Percentiles rank a stretch among this genome's conserved stretches.
phyloP scores from a whole-genome alignment of 2,329 filamentous ascomycete genomes.

The Colletotrichum plurivorum region DNA sequence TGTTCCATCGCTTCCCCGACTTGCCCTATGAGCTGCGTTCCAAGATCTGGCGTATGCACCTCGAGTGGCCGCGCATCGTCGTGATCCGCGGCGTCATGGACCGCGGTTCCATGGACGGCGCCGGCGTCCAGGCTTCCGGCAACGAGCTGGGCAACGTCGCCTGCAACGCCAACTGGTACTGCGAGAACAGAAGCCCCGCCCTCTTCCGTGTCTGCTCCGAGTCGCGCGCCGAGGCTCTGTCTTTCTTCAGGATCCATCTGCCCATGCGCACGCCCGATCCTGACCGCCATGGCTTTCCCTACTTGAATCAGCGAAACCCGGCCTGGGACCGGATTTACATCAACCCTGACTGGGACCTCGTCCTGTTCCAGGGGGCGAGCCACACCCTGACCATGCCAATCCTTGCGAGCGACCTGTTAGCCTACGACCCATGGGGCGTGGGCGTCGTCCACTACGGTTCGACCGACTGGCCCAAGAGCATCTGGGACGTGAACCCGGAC shows the following conservation, averaged over 20 bases:
- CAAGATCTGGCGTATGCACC: conserved; percentile 41
- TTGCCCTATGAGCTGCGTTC: conserved; percentile 40
- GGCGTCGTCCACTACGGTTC: conserved; percentile 40
- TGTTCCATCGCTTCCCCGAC: conserved; percentile 37
- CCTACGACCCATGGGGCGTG: conserved; percentile 36
- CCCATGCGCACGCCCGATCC: conserved; percentile 32
- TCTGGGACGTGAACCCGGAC: conserved; percentile 32
- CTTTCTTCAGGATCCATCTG: conserved; percentile 43
- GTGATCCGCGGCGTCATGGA: conserved; percentile 34
- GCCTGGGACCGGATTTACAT: conserved; percentile 39
- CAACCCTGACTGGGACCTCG: conserved; percentile 43
- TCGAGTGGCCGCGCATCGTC: conserved; percentile 39
- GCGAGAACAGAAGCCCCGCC: conserved; percentile 40
- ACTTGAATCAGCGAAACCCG: conserved; percentile 39
- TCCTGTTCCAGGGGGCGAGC: conserved; percentile 36
- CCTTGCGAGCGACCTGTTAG: conserved; percentile 41
- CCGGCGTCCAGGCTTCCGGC: conserved; percentile 16
- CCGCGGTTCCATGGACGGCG: conserved; percentile 26
- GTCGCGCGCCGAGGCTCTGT: conserved; percentile 35
- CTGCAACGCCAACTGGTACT: conserved; percentile 40
- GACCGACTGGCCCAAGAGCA: conserved; percentile 36
- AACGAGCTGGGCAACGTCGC: conserved; percentile 36
- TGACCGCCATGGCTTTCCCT: conserved; percentile 27
- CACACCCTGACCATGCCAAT: conserved; percentile 32
- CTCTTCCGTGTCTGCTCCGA: conserved; percentile 41